Percentiles rank a stretch among this genome's conserved stretches.
Evolutionary conservation across 768 basidiomycete species (phyloP).

Genomic region (Panaeolus papilionaceus): DNA sequence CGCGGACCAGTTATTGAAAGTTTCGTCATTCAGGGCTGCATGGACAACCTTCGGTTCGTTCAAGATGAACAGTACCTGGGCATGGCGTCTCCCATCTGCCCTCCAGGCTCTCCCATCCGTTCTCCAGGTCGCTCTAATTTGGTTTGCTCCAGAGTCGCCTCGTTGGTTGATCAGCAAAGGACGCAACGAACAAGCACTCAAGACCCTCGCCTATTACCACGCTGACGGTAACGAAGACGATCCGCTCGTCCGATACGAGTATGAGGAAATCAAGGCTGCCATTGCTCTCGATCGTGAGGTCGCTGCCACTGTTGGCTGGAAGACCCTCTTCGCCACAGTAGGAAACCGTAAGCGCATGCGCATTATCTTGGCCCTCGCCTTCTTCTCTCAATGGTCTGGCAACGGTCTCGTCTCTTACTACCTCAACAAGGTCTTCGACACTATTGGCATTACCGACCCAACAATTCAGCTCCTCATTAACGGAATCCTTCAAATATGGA

Average conservation of each 20-base stretch:
- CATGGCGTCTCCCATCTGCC: slow-evolving; percentile 84
- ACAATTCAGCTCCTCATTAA: slow-evolving; percentile 81
- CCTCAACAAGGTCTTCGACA: slow-evolving; percentile 72
- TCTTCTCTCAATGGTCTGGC: slow-evolving; percentile 89
- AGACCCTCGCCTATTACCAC: slow-evolving; percentile 83
- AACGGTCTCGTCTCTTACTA: slow-evolving; percentile 88
- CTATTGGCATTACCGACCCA: slow-evolving; percentile 68
- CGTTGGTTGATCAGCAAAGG: slow-evolving; percentile 85
- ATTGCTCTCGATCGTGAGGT: slow-evolving; percentile 72
- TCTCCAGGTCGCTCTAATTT: slow-evolving; percentile 68
- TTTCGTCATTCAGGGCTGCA: slow-evolving; percentile 55
- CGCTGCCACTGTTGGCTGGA: slow-evolving; percentile 69
- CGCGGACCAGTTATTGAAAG: too few relatives aligned
- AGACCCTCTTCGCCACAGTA: slow-evolving; percentile 64
- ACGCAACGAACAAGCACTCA: slow-evolving; percentile 67
- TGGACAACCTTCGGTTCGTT: slow-evolving; percentile 88
- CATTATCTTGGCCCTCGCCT: slow-evolving; percentile 78
- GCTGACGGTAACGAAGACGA: slow-evolving; percentile 74
- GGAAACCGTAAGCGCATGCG: slow-evolving; percentile 81
- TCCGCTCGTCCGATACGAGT: slow-evolving; percentile 76
- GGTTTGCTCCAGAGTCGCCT: slow-evolving; percentile 82
- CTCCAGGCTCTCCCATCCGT: slow-evolving; percentile 76
- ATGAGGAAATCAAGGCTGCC: slow-evolving; percentile 80
- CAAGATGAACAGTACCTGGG: slow-evolving; percentile 69
- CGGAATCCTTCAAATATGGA: slow-evolving; percentile 86